Conservation (phyloP, 805 yeast species). For the Myxozyma neotropica region DNA sequence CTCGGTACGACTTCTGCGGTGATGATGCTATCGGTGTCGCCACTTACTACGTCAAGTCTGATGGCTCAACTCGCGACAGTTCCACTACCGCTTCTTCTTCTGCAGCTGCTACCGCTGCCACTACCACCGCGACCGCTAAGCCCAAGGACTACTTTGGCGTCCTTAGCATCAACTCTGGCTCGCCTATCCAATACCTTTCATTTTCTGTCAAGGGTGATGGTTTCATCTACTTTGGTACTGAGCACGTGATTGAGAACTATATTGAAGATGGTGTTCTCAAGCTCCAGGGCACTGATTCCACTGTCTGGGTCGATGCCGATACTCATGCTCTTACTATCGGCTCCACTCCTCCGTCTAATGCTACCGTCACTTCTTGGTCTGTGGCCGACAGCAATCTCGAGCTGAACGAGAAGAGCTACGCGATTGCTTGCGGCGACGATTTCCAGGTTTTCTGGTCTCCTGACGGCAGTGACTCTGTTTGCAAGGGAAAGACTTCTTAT, state of each 20-base stretch:
- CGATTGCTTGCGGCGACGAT: conserved; percentile 21
- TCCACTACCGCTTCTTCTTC: conserved; percentile 4
- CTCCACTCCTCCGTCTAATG: background rate
- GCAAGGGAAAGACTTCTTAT: background rate
- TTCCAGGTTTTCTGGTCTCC: conserved; percentile 22
- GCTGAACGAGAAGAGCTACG: conserved; percentile 11
- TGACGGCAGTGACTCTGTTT: background rate
- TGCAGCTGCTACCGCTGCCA: conserved; percentile 3
- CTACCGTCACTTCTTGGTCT: conserved; percentile 11
- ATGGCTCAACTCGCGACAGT: background rate
- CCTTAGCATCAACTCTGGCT: conserved; percentile 20
- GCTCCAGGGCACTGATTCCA: background rate
- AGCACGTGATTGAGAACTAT: background rate
- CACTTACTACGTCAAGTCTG: conserved; percentile 4
- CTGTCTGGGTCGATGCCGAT: conserved; percentile 18
- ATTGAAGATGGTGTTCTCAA: conserved; percentile 10
- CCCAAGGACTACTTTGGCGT: conserved; percentile 15
- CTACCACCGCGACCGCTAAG: background rate
- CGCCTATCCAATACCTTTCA: conserved; percentile 14
- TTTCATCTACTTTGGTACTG: conserved; percentile 3
- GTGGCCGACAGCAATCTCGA: background rate
- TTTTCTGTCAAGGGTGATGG: conserved; percentile 16
- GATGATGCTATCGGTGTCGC: conserved; percentile 19
- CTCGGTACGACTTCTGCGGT: conserved; percentile 7
- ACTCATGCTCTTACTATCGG: conserved; percentile 14